Evolutionary conservation across 2,329 filamentous ascomycete species (phyloP), one percentile per base, ranked within the genome.

Genomic region (Alternaria triticina): DNA sequence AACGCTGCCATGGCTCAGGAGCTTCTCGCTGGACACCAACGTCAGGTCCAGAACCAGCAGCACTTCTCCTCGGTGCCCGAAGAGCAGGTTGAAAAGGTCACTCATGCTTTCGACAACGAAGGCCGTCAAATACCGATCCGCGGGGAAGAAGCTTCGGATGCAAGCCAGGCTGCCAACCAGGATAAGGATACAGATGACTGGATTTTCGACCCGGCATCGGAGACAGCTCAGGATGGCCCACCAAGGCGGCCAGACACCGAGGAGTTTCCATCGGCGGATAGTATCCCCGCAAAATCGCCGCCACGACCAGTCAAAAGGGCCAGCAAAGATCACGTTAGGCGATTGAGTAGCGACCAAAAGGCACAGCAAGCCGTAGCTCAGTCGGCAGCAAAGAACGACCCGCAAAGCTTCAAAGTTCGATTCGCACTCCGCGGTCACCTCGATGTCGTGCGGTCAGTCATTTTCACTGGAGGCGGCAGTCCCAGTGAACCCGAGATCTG

Each of bases 401-500:
- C 85, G 25, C 87, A 89, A 15, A 93, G 87, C 70, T 98, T 99
- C 83, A 97, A 96, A 80, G 90, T 98, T 62, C 89, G 94, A 54
- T 98, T 97, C 76, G 95, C 94, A 5, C 86, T 99, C 5, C 88
- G 95, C 55, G 96, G 96, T 2, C 96, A 99, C 79, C 86, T 99
- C 2, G 94, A 98, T 77, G 94, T 96, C 3, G 93, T 99, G 6
- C 90, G 96, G 44, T 93, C 93, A 1, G 93, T 98, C 62, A 97
- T 97, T 67, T 99, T 99, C 81, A 98, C 94, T 1, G 96, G 96
- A 23, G 96, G 96, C 45, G 96, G 96, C 65, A 97, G 94, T 74
- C 94, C 94, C 4, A 93, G 93, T 4, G 96, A 99, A 77, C 96
- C 96, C 2, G 96, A 99, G 80, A 95, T 99, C 57, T 98, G 95